A percentile compares a stretch with the other conserved stretches of the same genome.
Conservation (phyloP, 2,329 filamentous ascomycete genomes). For the Neonectria sp. region DNA sequence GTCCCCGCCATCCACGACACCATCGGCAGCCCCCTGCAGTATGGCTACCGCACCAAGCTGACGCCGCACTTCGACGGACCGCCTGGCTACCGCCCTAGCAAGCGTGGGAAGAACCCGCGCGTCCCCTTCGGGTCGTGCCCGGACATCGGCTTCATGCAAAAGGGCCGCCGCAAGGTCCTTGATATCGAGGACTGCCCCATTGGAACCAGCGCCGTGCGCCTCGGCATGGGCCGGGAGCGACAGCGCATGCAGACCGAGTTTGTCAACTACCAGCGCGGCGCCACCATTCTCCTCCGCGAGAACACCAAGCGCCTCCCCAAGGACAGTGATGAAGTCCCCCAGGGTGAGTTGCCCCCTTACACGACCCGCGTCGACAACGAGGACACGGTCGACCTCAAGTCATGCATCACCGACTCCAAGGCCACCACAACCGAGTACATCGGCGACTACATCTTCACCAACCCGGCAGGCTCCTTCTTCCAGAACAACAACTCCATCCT, state of each 20-base stretch:
- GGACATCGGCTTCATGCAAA: slow-evolving; percentile 90
- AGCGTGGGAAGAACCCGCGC: slow-evolving; percentile 65
- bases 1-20: slow-evolving; percentile 86
- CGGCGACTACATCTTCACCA: slow-evolving; percentile 86
- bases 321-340: slow-evolving; percentile 50
- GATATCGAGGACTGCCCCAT: slow-evolving; percentile 99
- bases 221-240: slow-evolving; percentile 86
- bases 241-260: slow-evolving; percentile 80
- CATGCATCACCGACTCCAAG: slow-evolving; percentile 90
- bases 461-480: slow-evolving; percentile 95
- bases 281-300: slow-evolving; percentile 91
- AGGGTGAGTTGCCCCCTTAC: slow-evolving; percentile 48
- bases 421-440: slow-evolving; percentile 90
- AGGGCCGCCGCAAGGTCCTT: slow-evolving; percentile 83
- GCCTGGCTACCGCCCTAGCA: slow-evolving; percentile 65
- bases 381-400: slow-evolving; percentile 82
- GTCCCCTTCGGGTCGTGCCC: slow-evolving; percentile 74
- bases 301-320: slow-evolving; percentile 79
- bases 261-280: slow-evolving; percentile 81
- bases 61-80: slow-evolving; percentile 96
- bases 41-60: slow-evolving; percentile 95
- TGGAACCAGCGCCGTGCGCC: slow-evolving; percentile 86
- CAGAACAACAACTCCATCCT: slow-evolving; percentile 99
- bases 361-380: slow-evolving; percentile 66
- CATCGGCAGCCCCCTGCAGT: slow-evolving; percentile 90